Percentiles rank a stretch among this genome's conserved stretches.
Evolutionary conservation across 768 basidiomycete species (phyloP).

Genomic region (Boletales sp.): DNA sequence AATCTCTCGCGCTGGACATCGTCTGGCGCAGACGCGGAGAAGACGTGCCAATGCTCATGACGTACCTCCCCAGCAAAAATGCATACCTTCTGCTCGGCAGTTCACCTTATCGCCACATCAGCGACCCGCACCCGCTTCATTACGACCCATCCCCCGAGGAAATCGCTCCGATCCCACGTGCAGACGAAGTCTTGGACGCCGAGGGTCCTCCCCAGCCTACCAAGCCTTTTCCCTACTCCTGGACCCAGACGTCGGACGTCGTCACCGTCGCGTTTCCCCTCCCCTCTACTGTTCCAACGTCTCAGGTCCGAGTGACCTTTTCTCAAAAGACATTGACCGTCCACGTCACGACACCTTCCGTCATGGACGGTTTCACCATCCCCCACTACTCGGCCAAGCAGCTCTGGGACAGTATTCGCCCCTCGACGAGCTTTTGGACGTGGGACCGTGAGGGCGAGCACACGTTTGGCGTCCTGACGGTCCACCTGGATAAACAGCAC

Average conservation of each 20-base stretch:
- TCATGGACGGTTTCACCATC: slow-evolving; percentile 32
- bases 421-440: slow-evolving; percentile 87
- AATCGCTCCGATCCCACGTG: slow-evolving; percentile 63
- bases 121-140: slow-evolving; percentile 26
- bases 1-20: slow-evolving; percentile 43
- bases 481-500: slow-evolving; percentile 86
- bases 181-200: slow-evolving; percentile 52
- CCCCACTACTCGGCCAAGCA: slow-evolving; percentile 60
- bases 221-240: slow-evolving; percentile 82
- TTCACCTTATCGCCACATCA: slow-evolving; percentile 47
- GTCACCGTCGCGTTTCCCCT: slow-evolving; percentile 82
- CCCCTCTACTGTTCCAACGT: slow-evolving; percentile 63
- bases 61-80: slow-evolving; percentile 43
- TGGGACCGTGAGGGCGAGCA: slow-evolving; percentile 78
- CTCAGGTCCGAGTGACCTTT: slow-evolving; percentile 65
- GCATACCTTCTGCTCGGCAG: slow-evolving; percentile 58
- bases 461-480: slow-evolving; percentile 65
- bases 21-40: slow-evolving; percentile 69
- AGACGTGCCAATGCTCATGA: slow-evolving; percentile 62
- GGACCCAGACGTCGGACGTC: slow-evolving; percentile 85
- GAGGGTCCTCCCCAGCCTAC: slow-evolving; percentile 28
- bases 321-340: slow-evolving; percentile 62
- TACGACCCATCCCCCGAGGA: slow-evolving; percentile 67
- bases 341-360: slow-evolving; percentile 44
- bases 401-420: slow-evolving; percentile 78